Conservation (phyloP, 2,329 filamentous ascomycete genomes). For the Harringtonia aguacate region DNA sequence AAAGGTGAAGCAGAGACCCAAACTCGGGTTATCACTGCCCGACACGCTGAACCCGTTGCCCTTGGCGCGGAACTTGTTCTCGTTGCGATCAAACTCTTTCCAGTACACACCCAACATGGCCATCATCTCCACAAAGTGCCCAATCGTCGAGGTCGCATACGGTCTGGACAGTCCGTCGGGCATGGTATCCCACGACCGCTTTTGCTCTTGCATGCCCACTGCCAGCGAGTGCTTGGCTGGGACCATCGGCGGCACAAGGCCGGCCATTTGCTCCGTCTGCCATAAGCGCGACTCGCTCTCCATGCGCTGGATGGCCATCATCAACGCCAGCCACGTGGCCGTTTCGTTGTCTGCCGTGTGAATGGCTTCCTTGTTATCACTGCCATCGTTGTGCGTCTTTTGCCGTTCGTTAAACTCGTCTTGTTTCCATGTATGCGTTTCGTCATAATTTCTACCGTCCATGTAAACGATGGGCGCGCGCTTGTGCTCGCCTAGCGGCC, state of each 20-base stretch:
- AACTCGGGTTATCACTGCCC: slow-evolving; percentile 33
- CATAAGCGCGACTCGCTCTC: slow-evolving; percentile 35
- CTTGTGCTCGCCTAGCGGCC: slow-evolving; percentile 16
- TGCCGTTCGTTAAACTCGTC: slow-evolving; percentile 9
- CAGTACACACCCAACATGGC: slow-evolving; percentile 46
- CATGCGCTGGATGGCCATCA: slow-evolving; percentile 38
- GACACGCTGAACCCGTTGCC: slow-evolving; percentile 43
- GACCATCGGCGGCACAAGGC: slow-evolving; percentile 7
- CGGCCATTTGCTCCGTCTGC: slow-evolving; percentile 23
- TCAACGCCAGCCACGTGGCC: slow-evolving; percentile 40
- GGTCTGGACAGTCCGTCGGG: slow-evolving; percentile 33
- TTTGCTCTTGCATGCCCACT: slow-evolving; percentile 32
- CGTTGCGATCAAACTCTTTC: slow-evolving; percentile 44
- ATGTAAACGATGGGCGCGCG: slow-evolving; percentile 23
- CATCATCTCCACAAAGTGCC: slow-evolving; percentile 42
- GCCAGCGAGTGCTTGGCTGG: slow-evolving; percentile 26
- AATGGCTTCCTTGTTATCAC: slow-evolving; percentile 17
- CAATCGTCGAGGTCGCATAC: slow-evolving; percentile 44
- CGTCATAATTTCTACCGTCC: slow-evolving; percentile 26
- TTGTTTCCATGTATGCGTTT: slow-evolving; percentile 9
- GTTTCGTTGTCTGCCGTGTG: slow-evolving; percentile 46
- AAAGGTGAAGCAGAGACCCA: slow-evolving; percentile 45
- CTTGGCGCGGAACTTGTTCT: slow-evolving; percentile 41
- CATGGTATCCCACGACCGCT: slow-evolving; percentile 42
- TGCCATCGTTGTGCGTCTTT: slow-evolving; percentile 4